These are phyloP conservation scores for Trapa bicornis DNA, from an alignment of 345 rosid genomes.

Conservation along the genomic window DNA sequence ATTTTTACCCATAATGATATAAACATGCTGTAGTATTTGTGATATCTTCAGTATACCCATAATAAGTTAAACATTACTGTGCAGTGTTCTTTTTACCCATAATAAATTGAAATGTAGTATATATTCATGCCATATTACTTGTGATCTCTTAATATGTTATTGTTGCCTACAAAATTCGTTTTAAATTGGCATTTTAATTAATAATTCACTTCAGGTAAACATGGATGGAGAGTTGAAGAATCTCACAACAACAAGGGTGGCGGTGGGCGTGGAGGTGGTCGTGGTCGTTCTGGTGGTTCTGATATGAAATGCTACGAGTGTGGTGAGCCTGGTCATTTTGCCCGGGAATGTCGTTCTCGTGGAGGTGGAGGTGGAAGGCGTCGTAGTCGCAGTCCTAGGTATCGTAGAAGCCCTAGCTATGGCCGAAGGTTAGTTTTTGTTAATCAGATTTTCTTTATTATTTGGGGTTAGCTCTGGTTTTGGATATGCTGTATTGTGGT, in stretches of 20 bases:
- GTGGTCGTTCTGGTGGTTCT: slow-evolving; percentile 18
- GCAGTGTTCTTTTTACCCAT: too few species aligned
- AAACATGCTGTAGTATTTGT: too few species aligned
- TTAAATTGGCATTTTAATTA: neutral
- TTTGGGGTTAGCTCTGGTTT: too few species aligned
- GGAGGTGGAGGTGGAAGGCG: slow-evolving; percentile 14
- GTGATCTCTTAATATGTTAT: neutral
- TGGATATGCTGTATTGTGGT: neutral
- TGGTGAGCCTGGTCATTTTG: slow-evolving; percentile 19
- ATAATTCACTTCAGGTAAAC: slow-evolving; percentile 5
- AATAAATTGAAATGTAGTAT: too few species aligned
- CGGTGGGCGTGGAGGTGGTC: slow-evolving; percentile 13
- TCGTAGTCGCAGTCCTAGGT: slow-evolving; percentile 14
- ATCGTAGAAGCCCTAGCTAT: slow-evolving; percentile 16
- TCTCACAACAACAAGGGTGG: slow-evolving; percentile 16
- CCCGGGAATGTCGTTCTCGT: slow-evolving; percentile 14
- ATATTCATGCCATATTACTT: too few species aligned
- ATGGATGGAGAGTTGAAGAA: slow-evolving; percentile 18
- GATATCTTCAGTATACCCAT: too few species aligned
- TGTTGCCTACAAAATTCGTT: neutral
- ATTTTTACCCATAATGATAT: too few species aligned
- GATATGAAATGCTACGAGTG: slow-evolving; percentile 17
- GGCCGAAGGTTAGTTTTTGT: slow-evolving; percentile 11
- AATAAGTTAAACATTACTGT: too few species aligned
- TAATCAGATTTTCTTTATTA: neutral